Evolutionary conservation across 164 flowering plant species (phyloP).

Genomic region (Chimonanthus praecox): DNA sequence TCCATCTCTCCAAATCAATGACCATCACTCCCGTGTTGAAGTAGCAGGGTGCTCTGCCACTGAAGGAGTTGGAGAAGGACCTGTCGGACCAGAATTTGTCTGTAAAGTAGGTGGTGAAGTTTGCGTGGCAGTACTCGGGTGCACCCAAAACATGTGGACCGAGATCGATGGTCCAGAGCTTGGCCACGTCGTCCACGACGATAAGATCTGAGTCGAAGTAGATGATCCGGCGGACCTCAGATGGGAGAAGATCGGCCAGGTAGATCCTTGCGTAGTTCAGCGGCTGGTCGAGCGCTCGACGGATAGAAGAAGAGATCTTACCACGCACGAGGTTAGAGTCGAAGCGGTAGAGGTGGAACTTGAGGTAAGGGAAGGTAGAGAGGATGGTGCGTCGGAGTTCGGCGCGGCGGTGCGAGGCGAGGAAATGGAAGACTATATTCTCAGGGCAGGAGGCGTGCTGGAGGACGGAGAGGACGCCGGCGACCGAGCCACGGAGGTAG

Average conservation of each 20-base stretch:
- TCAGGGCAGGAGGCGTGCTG: conserved; percentile 58
- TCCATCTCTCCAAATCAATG: conserved; percentile 33
- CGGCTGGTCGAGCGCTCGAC: conserved; percentile 59
- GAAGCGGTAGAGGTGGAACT: conserved; percentile 38
- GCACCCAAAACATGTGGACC: conserved; percentile 39
- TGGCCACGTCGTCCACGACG: conserved; percentile 50
- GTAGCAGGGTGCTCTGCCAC: conserved; percentile 37
- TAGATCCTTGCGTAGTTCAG: conserved; percentile 56
- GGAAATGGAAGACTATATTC: conserved; percentile 47
- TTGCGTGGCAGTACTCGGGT: conserved; percentile 63
- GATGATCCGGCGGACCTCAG: conserved; percentile 34
- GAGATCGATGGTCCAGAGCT: conserved; percentile 43
- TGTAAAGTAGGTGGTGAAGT: conserved; percentile 51
- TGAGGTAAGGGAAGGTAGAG: conserved; percentile 46
- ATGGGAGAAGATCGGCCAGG: conserved; percentile 44
- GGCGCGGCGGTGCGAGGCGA: conserved; percentile 28
- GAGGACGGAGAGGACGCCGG: conserved; percentile 40
- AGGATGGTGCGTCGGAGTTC: conserved; percentile 31
- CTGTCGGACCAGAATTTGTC: conserved; percentile 39
- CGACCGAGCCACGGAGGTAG: conserved; percentile 22
- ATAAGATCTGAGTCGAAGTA: conserved; percentile 57
- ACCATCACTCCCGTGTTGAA: conserved; percentile 55
- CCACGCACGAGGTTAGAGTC: conserved; percentile 37
- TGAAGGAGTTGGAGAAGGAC: conserved; percentile 22
- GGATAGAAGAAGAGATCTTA: conserved; percentile 47